Evolutionary conservation across 495 filamentous ascomycete species (phyloP).

Genomic region (Penicillium salamii): DNA sequence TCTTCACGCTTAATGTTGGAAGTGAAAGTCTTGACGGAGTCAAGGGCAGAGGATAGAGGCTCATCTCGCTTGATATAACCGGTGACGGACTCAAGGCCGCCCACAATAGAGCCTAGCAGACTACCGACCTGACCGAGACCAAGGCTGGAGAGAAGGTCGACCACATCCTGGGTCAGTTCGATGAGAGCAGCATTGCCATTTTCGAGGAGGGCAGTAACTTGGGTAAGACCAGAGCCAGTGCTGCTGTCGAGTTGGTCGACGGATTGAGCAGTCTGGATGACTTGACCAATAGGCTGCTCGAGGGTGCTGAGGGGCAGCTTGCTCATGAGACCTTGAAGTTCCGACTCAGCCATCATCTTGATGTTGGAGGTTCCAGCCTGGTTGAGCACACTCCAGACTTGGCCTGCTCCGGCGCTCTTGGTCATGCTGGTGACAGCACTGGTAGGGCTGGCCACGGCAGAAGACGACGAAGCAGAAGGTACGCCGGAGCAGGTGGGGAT

Average conservation of each 20-base stretch:
- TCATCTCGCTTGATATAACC: constrained; percentile 6
- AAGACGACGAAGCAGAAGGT: neutral
- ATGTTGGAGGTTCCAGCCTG: constrained; percentile 10
- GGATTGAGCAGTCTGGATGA: constrained; percentile 17
- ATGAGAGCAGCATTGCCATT: constrained; percentile 20
- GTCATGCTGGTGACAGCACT: neutral
- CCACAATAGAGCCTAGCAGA: constrained; percentile 18
- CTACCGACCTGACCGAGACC: constrained; percentile 76
- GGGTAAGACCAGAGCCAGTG: constrained; percentile 2
- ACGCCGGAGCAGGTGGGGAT: constrained; percentile 12
- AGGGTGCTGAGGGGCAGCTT: constrained; percentile 12
- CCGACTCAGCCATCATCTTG: constrained; percentile 18
- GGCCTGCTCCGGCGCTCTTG: neutral
- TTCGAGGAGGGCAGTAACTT: constrained; percentile 10
- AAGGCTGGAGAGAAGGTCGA: constrained; percentile 29
- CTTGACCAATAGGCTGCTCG: constrained; percentile 14
- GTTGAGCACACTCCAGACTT: constrained; percentile 21
- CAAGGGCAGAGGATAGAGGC: neutral
- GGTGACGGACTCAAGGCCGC: constrained; percentile 4
- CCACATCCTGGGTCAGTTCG: constrained; percentile 16
- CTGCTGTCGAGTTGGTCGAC: constrained; percentile 7
- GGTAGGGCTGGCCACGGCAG: constrained; percentile 6
- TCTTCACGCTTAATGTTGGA: constrained; percentile 12
- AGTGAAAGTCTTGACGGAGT: neutral
- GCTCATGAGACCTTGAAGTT: constrained; percentile 13